Evolutionary conservation across 2,329 filamentous ascomycete species (phyloP), one percentile per base, ranked within the genome.

Genomic region (Lachnellula subtilissima): DNA sequence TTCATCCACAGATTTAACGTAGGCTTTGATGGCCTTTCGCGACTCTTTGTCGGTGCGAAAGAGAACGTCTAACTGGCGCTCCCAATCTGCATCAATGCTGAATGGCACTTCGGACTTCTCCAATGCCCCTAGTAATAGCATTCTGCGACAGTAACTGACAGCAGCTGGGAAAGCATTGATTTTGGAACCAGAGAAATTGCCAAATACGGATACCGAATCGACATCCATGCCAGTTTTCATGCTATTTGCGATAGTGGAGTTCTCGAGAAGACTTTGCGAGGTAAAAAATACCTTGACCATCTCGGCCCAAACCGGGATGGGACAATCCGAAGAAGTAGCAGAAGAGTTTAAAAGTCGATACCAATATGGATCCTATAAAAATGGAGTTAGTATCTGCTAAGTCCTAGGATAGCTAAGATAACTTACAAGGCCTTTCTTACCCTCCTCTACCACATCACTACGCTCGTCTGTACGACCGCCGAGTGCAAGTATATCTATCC

Each of bases 381-480:
- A 35, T 37, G 60, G 40, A 61, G 52, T 28, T 15, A 49, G 17
- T 35, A 32, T 15, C 9, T 11, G 35, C 11, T 35, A 17, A 7
- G 53, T 36, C 22, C 5, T 4, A 72, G 73, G 57, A 17, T 22
- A 43, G 23, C 77, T 75, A 0, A 75, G 79, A 78, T 79, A 81
- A 12, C 83, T 82, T 65, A 96, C 91, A 4, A 97, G 78, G 0
- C 94, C 94, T 70, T 91, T 92, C 59, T 84, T 86, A 1, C 91
- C 94, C 73, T 97, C 93, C 69, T 99, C 94, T 1, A 89, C 74
- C 3, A 97, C 85, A 68, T 97, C 93, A 58, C 86, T 87, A 47
- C 88, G 83, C 68, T 92, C 88, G 50, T 84, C 81, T 2, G 75
- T 72, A 3, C 79, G 79, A 12, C 85, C 85, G 15, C 83, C 84